Base-by-base conservation (phyloP, 441 rosid species). In the Breynia disticha region DNA sequence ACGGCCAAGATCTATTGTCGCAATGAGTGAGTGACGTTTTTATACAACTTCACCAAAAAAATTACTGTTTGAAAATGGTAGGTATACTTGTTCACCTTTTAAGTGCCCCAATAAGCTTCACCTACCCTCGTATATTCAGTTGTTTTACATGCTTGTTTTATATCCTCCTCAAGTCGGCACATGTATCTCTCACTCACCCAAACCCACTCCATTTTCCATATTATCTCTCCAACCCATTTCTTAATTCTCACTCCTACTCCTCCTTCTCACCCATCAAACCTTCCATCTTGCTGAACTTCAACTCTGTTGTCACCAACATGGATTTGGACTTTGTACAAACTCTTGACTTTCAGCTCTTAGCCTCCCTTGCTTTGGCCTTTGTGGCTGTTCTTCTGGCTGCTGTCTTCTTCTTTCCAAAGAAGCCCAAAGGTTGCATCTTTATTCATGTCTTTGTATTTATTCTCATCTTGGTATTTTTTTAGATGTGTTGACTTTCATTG, bases 331-430 rank as follows among this genome's bases (percentile, higher is more conserved):
- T 74, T 66, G 62, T 93, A 69, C 80, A 78, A 50, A 69, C 86
- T 32, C 59, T 77, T 51, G 95, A 93, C 57, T 70, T 62, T 54
- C 88, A 88, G 77, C 66, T 86, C 67, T 79, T 86, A 37, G 67
- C 63, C 45, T 97, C 84, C 19, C 78, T 78, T 43, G 89, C 68
- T 42, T 94, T 88, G 13, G 95, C 98, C 65, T 50, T 86, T 56
- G 50, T 84, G 61, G 95, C 95, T 59, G 56, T 72, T 61, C 73
- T 18, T 47, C 58, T 76, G 7, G 91, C 80, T 42, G 90, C 83
- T 60, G 72, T 76, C 54, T 86, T 72, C 57, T 75, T 77, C 21
- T 67, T 77, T 45, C 72, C 87, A 58, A 86, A 62, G 56, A 88
- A 84, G 54, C 74, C 83, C 45, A 80, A 77, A 80, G 89, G 94